Evolutionary conservation across 108 stramenopile species (phyloP).

Genomic region (Pseudonitzschia multiseries): DNA sequence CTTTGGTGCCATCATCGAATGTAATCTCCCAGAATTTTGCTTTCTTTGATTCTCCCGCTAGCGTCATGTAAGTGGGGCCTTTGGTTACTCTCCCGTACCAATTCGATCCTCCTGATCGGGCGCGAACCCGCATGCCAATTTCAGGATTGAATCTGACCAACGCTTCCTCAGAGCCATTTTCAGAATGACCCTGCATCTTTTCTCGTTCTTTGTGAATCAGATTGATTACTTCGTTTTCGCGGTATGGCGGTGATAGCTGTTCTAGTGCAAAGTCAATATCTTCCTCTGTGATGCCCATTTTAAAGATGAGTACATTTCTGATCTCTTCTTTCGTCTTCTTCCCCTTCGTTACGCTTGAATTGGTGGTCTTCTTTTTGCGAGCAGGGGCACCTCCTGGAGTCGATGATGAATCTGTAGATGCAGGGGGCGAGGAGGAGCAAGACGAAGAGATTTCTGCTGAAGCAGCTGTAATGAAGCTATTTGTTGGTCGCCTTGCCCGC

Average conservation of each 20-base stretch:
- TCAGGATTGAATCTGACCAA: not conserved
- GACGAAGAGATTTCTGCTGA: not conserved
- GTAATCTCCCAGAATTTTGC: conserved; percentile 10
- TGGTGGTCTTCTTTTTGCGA: not conserved
- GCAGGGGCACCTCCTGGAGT: not conserved
- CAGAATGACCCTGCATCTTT: not conserved
- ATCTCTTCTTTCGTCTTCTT: not conserved
- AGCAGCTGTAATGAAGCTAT: not conserved
- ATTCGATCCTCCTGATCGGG: not conserved
- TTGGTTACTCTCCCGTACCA: not conserved
- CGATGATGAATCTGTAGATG: no score
- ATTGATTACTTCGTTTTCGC: conserved; percentile 17
- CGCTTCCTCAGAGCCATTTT: not conserved
- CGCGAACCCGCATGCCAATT: conserved; percentile 23
- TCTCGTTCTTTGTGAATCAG: conserved; percentile 8
- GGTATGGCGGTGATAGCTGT: conserved; percentile 8
- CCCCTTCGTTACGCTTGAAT: not conserved
- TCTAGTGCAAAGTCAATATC: conserved; percentile 1
- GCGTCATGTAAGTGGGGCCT: not conserved
- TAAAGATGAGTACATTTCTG: not conserved
- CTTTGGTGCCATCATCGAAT: conserved; percentile 16
- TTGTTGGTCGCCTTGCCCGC: not conserved
- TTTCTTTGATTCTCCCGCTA: not conserved
- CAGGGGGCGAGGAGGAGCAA: no score
- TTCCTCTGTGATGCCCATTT: conserved; percentile 27